phyloP scores from a whole-genome alignment of 345 rosid genomes.

The Lenwebbia sp. region DNA sequence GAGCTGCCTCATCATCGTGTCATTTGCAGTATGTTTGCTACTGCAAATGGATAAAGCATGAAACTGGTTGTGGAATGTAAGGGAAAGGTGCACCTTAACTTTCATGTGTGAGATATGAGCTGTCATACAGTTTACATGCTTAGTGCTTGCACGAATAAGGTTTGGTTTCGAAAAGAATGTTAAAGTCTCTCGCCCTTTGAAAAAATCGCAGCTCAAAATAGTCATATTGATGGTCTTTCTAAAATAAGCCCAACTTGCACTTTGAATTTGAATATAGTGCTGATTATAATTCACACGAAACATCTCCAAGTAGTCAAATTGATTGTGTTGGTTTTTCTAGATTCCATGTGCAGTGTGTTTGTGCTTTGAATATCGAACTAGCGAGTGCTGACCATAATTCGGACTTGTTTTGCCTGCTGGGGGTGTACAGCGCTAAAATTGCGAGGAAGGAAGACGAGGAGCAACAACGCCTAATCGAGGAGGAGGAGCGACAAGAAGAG shows the following conservation, averaged over 20 bases:
- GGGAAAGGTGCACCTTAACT: neutral
- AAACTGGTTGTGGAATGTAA: neutral
- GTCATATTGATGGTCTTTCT: neutral
- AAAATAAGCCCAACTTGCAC: neutral
- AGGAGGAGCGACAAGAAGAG: conserved; percentile 57
- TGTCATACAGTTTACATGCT: neutral
- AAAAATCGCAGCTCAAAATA: neutral
- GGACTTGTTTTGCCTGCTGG: neutral
- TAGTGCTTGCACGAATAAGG: neutral
- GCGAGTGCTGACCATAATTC: neutral
- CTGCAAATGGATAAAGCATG: neutral
- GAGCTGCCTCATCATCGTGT: neutral
- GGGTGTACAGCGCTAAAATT: conserved; percentile 44
- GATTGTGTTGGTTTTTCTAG: neutral
- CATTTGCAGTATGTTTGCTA: neutral
- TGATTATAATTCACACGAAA: neutral
- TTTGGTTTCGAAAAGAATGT: neutral
- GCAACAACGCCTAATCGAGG: conserved; percentile 38
- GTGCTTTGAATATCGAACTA: neutral
- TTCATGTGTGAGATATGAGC: neutral
- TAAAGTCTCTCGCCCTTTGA: neutral
- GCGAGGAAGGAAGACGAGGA: conserved; percentile 68
- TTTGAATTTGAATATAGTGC: neutral
- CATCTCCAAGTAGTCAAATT: neutral
- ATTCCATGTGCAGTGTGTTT: neutral